Evolutionary conservation across 2,329 filamentous ascomycete species (phyloP), one percentile per base, ranked within the genome.

Genomic region (Lasiodiplodia citricola): DNA sequence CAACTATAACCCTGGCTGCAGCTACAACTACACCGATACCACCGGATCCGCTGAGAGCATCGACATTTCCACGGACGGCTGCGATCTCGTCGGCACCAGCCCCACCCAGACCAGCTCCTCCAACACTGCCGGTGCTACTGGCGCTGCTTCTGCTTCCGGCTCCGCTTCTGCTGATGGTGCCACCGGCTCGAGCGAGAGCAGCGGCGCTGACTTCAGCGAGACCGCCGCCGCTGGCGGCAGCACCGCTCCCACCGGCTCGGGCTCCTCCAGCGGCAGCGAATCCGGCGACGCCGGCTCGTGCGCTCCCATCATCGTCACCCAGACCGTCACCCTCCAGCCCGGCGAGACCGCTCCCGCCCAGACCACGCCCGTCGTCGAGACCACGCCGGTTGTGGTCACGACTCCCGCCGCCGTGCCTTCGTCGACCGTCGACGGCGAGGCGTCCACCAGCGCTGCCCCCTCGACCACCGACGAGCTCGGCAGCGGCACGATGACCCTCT

Each of bases 1-100:
- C 70, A 87, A 87, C 79, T 83, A 84, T 78, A 82, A 83, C 70
- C 85, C 85, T 8, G 84, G 82, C 31, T 81, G 76, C 51, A 77
- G 80, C 63, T 87, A 87, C 79, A 75, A 80, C 70, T 87, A 83
- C 75, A 78, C 77, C 62, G 85, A 87, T 77, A 77, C 78, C 72
- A 79, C 79, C 18, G 86, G 86, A 52, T 77, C 73, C 67, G 86
- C 75, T 68, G 70, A 84, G 70, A 84, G 81, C 74, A 87, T 87
- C 76, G 79, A 83, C 70, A 47, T 68, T 13, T 18, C 25, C 23
- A 56, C 10, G 1, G 63, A 41, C n/a, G 47, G 51, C 21, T 66
- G 51, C 23, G 52, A 51, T 21, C 14, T 23, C 5, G 63, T 54
- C 14, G 62, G 47, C 23, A 52, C 37, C 35, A 55, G 31, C 51